Percentiles rank a stretch among this genome's conserved stretches.
Conservation (phyloP, 352 stramenopile species). For the Pythium guiyangense region DNA sequence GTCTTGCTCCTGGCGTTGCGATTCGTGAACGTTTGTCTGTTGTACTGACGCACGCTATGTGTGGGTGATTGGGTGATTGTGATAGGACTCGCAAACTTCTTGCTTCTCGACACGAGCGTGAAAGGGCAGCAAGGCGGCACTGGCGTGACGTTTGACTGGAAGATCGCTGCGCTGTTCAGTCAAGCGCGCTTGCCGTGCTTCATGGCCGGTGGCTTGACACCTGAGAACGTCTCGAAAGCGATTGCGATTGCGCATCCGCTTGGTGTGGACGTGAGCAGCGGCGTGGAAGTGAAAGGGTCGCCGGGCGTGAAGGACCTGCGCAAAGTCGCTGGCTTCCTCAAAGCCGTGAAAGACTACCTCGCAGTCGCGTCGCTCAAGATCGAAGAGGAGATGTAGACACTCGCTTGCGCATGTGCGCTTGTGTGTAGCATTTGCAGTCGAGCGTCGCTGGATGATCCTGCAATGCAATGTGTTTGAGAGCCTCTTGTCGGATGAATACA, state of each 20-base stretch:
- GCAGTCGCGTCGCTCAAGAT: constrained; percentile 56
- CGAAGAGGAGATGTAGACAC: constrained; percentile 42
- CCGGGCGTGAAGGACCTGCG: constrained; percentile 67
- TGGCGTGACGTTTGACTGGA: constrained; percentile 95
- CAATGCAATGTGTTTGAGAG: no score
- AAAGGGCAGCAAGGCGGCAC: constrained; percentile 92
- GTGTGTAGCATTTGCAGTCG: no score
- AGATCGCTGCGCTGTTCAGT: constrained; percentile 89
- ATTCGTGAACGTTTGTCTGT: no score
- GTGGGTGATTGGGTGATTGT: background rate
- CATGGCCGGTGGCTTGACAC: constrained; percentile 94
- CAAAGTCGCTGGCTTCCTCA: constrained; percentile 60
- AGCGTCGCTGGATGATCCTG: no score
- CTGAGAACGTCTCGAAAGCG: constrained; percentile 92
- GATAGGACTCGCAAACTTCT: constrained; percentile 68
- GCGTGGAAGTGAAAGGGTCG: constrained; percentile 94
- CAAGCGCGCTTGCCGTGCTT: constrained; percentile 91
- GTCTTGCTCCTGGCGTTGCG: background rate
- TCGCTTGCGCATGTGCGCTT: no score
- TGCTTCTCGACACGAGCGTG: constrained; percentile 96
- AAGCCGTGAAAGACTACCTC: constrained; percentile 56
- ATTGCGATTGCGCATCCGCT: constrained; percentile 79
- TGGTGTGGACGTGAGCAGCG: constrained; percentile 95
- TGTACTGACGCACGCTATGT: background rate
- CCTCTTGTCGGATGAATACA: no score